phyloP scores from a whole-genome alignment of 176 grass and related monocot species.

The Thinopyrum elongatum region DNA sequence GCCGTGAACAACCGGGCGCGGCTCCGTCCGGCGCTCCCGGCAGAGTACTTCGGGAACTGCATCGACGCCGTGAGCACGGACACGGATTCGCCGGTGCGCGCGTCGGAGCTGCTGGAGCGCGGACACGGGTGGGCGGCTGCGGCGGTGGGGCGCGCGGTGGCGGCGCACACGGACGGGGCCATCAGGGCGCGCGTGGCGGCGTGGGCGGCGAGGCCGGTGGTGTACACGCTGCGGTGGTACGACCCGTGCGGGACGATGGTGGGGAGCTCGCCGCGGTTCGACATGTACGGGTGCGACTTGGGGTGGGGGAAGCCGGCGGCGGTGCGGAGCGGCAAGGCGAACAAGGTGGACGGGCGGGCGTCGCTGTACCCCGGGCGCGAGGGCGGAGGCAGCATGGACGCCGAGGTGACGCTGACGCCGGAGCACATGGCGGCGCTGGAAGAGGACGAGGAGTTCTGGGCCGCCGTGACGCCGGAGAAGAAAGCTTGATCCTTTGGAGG shows the following conservation, averaged over 20 bases:
- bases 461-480: neutral
- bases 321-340: neutral
- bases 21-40: conserved; percentile 40
- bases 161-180: conserved; percentile 31
- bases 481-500: neutral
- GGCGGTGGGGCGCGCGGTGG: conserved; percentile 30
- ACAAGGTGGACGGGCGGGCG: neutral
- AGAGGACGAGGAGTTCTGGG: neutral
- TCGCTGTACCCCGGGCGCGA: neutral
- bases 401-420: neutral
- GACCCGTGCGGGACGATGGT: neutral
- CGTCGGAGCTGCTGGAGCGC: conserved; percentile 38
- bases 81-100: neutral
- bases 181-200: conserved; percentile 21
- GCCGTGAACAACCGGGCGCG: conserved; percentile 42
- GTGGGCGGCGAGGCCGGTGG: conserved; percentile 13
- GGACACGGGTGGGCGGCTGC: conserved; percentile 55
- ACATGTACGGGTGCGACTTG: neutral
- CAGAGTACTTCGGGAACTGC: conserved; percentile 57
- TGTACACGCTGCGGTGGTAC: neutral
- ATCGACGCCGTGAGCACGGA: conserved; percentile 7
- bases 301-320: neutral
- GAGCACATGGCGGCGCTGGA: neutral
- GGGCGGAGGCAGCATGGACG: neutral
- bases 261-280: neutral